phyloP scores from a whole-genome alignment of 2,329 filamentous ascomycete species.

The Cryoendolithus antarcticus region DNA sequence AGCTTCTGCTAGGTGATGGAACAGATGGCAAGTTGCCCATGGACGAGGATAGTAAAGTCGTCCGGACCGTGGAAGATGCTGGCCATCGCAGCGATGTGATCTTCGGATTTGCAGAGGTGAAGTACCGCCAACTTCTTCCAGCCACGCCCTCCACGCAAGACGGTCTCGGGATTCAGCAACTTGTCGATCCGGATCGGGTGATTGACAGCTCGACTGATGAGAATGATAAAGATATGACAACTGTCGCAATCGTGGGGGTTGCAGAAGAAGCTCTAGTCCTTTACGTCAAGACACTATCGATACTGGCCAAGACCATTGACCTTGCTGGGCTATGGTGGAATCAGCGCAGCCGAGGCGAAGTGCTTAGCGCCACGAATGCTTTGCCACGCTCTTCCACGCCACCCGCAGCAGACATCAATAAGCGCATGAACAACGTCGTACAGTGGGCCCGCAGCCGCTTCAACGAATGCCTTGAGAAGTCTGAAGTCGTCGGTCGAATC shows the following conservation, averaged over 20 bases:
- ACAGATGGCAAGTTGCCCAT: constrained; percentile 43
- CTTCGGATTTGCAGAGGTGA: constrained; percentile 95
- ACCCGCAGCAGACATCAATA: constrained; percentile 17
- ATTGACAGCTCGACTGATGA: constrained; percentile 35
- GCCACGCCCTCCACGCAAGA: constrained; percentile 67
- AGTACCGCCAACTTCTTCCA: constrained; percentile 93
- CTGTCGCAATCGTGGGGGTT: constrained; percentile 72
- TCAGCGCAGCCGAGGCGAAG: constrained; percentile 39
- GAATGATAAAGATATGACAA: constrained; percentile 70
- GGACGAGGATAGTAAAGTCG: constrained; percentile 69
- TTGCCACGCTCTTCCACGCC: constrained; percentile 8
- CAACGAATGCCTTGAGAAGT: constrained; percentile 95
- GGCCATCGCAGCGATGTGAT: constrained; percentile 92
- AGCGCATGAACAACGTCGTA: constrained; percentile 78
- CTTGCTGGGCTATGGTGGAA: constrained; percentile 85
- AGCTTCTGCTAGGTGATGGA: constrained; percentile 52
- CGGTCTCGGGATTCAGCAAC: constrained; percentile 47
- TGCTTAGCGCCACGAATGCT: constrained; percentile 27
- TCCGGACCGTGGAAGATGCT: constrained; percentile 78
- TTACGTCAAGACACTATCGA: constrained; percentile 84
- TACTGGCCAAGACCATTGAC: constrained; percentile 90
- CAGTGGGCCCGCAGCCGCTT: constrained; percentile 92
- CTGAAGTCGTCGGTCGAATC: constrained; percentile 82
- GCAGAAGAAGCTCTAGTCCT: constrained; percentile 92
- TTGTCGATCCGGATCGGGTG: constrained; percentile 43